Base-by-base conservation (phyloP, 2,329 filamentous ascomycete species). In the Sporothrix schenckii region DNA sequence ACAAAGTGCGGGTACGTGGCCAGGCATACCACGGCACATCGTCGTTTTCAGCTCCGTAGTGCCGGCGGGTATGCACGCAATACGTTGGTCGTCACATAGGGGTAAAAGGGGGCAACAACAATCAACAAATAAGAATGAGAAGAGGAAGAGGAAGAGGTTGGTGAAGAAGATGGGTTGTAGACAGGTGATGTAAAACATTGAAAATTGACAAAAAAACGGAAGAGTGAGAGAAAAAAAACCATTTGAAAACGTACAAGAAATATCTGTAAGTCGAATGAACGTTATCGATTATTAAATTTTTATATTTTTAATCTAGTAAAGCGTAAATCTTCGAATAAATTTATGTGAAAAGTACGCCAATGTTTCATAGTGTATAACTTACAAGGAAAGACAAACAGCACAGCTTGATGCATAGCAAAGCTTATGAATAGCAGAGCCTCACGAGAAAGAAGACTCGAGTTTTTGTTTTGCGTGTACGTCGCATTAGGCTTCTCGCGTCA, bases 51-150 rank as follows among this genome's bases (percentile, higher is more conserved):
- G 10, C 50, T 54, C 14, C 24, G 63, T 72, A 69, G 69, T 66
- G 69, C 21, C 67, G 69, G 71, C 71, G 71, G 71, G 67, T 72
- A 71, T 71, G 69, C 63, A 72, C 14, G 53, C 19, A 7, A 63
- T 54, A 27, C n/a, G 11, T 30, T 50, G 49, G 49, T 49, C 50
- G 60, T 70, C 61, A 67, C 66, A 68, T n/a, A 53, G 24, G 58
- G 58, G 39, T 47, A 63, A 30, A 61, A 16, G 56, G 56, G 56
- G 34, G 41, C 41, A 44, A 9, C 19, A 34, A 9, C 16, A 34
- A 56, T 21, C 39, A 14, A 44, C 11, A 19, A 47, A 11, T 47
- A n/a, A 60, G 52, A 53, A 53, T 16, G 44, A 41, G 10, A 27
- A 14, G 19, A 61, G 24, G 34, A 11, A 34, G 13, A 34, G 13